Evolutionary conservation across 2,329 filamentous ascomycete genomes (phyloP).

Genomic region (Apiospora phragmitis): DNA sequence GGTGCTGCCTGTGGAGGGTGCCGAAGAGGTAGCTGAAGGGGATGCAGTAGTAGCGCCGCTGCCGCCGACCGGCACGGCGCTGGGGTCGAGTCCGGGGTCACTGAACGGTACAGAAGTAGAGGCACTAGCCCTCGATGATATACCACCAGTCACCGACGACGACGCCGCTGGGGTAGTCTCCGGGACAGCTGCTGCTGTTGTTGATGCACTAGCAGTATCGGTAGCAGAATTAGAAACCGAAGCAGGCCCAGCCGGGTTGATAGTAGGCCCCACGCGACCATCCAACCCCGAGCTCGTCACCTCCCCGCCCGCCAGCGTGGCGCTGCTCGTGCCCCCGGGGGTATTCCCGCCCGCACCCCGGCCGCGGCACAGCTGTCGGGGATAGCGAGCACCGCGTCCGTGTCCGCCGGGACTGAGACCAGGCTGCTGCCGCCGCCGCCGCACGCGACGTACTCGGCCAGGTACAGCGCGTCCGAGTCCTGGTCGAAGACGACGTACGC

Average conservation of each 20-base stretch:
- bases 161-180: background rate
- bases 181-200: background rate
- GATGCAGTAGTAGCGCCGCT: background rate
- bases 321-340: background rate
- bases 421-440: constrained; percentile 22
- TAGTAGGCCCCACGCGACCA: background rate
- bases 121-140: background rate
- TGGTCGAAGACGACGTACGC: constrained; percentile 35
- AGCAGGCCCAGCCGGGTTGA: constrained; percentile 10
- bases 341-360: background rate
- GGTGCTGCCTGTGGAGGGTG: background rate
- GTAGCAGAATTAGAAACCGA: background rate
- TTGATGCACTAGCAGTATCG: too few relatives aligned
- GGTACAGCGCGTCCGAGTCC: constrained; percentile 30
- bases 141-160: background rate
- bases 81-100: background rate
- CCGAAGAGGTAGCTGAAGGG: background rate
- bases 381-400: background rate
- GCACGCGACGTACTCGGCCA: constrained; percentile 26
- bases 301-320: constrained; percentile 17
- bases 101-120: background rate
- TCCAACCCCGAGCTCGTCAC: background rate
- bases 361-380: background rate
- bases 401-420: constrained; percentile 25
- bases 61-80: background rate